These are phyloP conservation scores for Olyra latifolia DNA, from an alignment of 176 grass and related monocot species.

Conservation along the genomic window DNA sequence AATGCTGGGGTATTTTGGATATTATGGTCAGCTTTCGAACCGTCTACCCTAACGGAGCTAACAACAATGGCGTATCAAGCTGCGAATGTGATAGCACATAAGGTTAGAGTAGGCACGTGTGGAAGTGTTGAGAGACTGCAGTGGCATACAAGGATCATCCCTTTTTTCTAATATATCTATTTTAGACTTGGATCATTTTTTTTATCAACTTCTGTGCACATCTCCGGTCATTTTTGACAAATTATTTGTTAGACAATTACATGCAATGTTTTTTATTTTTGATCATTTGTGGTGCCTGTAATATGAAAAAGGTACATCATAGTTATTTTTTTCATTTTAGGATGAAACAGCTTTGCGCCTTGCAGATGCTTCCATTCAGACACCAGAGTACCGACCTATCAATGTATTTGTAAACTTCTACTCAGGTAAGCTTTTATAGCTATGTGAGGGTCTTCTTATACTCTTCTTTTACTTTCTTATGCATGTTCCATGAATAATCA, in stretches of 20 bases:
- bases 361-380: slow-evolving; percentile 70
- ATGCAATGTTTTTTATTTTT: neutral
- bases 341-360: slow-evolving; percentile 74
- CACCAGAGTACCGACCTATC: slow-evolving; percentile 75
- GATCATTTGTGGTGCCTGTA: neutral
- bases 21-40: no score
- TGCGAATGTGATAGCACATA: no score
- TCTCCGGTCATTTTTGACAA: neutral
- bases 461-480: neutral
- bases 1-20: no score
- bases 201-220: neutral
- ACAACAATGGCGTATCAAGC: no score
- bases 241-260: neutral
- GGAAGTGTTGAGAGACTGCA: no score
- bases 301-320: neutral
- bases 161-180: no score
- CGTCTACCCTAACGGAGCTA: no score
- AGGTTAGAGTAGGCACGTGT: no score
- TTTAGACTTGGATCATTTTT: neutral
- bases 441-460: neutral
- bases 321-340: slow-evolving; percentile 39
- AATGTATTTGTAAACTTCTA: slow-evolving; percentile 96
- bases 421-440: slow-evolving; percentile 53
- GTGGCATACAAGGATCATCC: no score
- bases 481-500: neutral